phyloP scores from a whole-genome alignment of 2,329 filamentous ascomycete species.

The Alternaria sp. region DNA sequence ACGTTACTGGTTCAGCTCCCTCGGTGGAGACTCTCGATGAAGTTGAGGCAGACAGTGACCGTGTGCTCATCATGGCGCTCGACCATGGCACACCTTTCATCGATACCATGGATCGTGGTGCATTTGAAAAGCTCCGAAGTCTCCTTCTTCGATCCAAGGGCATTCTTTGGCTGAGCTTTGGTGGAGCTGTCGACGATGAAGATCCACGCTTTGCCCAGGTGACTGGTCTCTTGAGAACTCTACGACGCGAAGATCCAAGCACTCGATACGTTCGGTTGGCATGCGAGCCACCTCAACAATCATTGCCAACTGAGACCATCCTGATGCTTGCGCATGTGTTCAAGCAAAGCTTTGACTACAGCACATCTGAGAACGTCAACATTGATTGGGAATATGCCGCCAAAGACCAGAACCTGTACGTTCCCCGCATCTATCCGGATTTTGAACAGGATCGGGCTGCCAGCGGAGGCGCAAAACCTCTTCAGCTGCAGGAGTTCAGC shows the following conservation, averaged over 20 bases:
- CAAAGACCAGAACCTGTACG: not conserved
- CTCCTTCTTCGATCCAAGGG: not conserved
- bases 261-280: not conserved
- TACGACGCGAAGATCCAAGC: not conserved
- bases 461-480: not conserved
- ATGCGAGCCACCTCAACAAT: not conserved
- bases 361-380: not conserved
- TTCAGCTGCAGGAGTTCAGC: not conserved
- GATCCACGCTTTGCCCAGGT: not conserved
- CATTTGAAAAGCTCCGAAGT: not conserved
- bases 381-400: not conserved
- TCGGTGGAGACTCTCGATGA: not conserved
- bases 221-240: not conserved
- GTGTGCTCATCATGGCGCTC: not conserved
- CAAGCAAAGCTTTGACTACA: not conserved
- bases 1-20: not conserved
- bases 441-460: not conserved
- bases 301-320: not conserved
- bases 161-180: slow-evolving; percentile 3
- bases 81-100: not conserved
- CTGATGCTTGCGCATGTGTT: not conserved
- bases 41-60: not conserved
- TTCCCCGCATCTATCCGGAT: not conserved
- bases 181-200: not conserved
- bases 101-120: not conserved